Evolutionary conservation across 495 filamentous ascomycete genomes (phyloP), one percentile per base, ranked within the genome.

Genomic region (Hamigera avellanea): DNA sequence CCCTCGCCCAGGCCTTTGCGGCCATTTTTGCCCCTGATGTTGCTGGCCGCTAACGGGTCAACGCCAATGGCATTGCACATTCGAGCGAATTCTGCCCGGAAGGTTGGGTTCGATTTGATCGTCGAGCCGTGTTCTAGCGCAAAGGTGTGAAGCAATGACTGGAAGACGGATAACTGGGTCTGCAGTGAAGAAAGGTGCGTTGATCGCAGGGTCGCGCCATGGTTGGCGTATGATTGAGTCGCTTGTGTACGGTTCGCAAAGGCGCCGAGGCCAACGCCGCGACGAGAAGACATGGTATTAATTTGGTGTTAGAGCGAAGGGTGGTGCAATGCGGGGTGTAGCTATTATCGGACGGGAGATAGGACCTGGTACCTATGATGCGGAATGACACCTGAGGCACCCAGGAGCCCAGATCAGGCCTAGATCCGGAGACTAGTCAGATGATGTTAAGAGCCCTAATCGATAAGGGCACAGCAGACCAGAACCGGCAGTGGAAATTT

Each of bases 21-120:
- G 36, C 55, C 42, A 50, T 63, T 60, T 43, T 73, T 69, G 19
- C 65, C 63, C 41, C 67, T 75, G 44, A 66, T 64, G 49, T 76
- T 79, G 46, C 77, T 82, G 13, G 85, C 75, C 3, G 75, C 86
- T 1, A 96, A 67, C 0, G 91, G 91, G 55, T 98, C 93, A 6
- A 98, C 88, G 8, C 91, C 91, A 47, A 98, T 93, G 37, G 89
- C 84, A 48, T 86, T 78, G 62, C 91, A 98, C 93, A 98, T 96
- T 45, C 89, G 83, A 4, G 91, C 91, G 53, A 98, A 98, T 64
- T 96, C 88, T 12, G 86, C 85, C 19, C 93, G 85, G 59, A 98
- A 98, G 0, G 75, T 78, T 8, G 93, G 91, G 56, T 95, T 86
- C 2, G 86, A 93, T 42, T 86, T 86, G 44, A 98, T 98, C 49